Evolutionary conservation across 139 green algal genomes (phyloP), one percentile per base, ranked within the genome.

Genomic region (Dunaliella primolecta): DNA sequence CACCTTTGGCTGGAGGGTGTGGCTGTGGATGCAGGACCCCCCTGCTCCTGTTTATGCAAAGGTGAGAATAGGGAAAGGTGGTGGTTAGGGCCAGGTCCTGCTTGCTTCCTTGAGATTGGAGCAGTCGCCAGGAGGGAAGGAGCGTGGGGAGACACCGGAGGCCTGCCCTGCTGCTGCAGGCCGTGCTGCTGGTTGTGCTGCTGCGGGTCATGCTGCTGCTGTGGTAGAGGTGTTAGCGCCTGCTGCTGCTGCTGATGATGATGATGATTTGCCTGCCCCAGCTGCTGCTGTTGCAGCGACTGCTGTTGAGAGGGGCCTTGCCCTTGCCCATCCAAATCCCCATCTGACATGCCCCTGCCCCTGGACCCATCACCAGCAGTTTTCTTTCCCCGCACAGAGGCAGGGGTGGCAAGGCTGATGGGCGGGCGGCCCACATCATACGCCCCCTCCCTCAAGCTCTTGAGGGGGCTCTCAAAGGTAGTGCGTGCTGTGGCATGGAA

Each of bases 1-100:
- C 46, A 64, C 82, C 83, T 86, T 76, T 87, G 84, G 77, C 84
- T 87, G 46, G 84, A 36, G 1, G 84, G 84, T 7, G 84, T 87
- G 2, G 77, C 30, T 33, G 46, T 2, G 2, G 27, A 30, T 56
- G 75, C 55, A 15, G 37, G 32, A n/a, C 11, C 56, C 24, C 3
- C 75, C 46, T 80, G 31, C 3, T 78, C 72, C 72, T 78, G 29
- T 78, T 78, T 64, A 15, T 15, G 46, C 32, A 80, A 1, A 23
- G 84, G 84, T 3, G 84, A 87, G 29, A 87, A 83, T 3, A 83
- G 55, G 2, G 84, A 84, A 7, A 83, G 29, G 1, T 32, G 76
- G 38, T 80, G 84, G 11, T 32, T 25, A 34, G 3, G n/a, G n/a
- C n/a, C n/a, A n/a, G n/a, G n/a, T n/a, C n/a, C n/a, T n/a, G n/a